Conservation (phyloP, 2,329 filamentous ascomycete species). For the Colletotrichum ledebouriae region DNA sequence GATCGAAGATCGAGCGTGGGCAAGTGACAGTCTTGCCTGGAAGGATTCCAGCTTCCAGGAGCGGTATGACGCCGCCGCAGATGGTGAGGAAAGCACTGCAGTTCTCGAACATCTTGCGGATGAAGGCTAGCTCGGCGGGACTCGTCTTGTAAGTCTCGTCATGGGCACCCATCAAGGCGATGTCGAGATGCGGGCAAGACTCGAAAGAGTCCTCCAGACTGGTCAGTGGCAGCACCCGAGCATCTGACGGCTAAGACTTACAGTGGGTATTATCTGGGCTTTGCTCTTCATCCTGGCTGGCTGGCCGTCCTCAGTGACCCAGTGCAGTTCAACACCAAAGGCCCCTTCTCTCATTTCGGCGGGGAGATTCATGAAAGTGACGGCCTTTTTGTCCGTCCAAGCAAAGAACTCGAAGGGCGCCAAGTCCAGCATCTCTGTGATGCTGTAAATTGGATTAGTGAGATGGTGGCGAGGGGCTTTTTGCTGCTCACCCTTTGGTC, state of each 20-base stretch:
- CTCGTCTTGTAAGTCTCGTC: slow-evolving; percentile 47
- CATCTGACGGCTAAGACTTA: slow-evolving; percentile 33
- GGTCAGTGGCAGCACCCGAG: not conserved
- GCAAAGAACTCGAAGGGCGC: slow-evolving; percentile 51
- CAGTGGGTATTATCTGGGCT: slow-evolving; percentile 49
- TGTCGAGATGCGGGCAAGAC: slow-evolving; percentile 56
- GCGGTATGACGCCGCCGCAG: too few relatives aligned
- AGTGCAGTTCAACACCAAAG: slow-evolving; percentile 51
- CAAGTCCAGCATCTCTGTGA: slow-evolving; percentile 53
- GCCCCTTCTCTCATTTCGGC: slow-evolving; percentile 39
- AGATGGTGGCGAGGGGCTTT: not conserved
- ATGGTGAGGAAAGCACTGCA: too few relatives aligned
- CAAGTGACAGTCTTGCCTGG: too few relatives aligned
- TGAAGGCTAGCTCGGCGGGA: too few relatives aligned
- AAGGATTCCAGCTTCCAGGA: too few relatives aligned
- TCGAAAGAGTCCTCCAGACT: slow-evolving; percentile 53
- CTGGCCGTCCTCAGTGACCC: slow-evolving; percentile 50
- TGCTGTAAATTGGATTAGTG: slow-evolving; percentile 39
- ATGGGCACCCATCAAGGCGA: slow-evolving; percentile 57
- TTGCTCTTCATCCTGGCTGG: slow-evolving; percentile 46
- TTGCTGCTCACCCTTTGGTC: slow-evolving; percentile 45
- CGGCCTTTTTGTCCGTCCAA: slow-evolving; percentile 34
- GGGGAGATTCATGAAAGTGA: slow-evolving; percentile 36
- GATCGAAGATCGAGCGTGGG: too few relatives aligned
- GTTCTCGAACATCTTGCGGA: too few relatives aligned